Evolutionary conservation across 345 rosid species (phyloP).

Genomic region (Rhodamnia argentea): DNA sequence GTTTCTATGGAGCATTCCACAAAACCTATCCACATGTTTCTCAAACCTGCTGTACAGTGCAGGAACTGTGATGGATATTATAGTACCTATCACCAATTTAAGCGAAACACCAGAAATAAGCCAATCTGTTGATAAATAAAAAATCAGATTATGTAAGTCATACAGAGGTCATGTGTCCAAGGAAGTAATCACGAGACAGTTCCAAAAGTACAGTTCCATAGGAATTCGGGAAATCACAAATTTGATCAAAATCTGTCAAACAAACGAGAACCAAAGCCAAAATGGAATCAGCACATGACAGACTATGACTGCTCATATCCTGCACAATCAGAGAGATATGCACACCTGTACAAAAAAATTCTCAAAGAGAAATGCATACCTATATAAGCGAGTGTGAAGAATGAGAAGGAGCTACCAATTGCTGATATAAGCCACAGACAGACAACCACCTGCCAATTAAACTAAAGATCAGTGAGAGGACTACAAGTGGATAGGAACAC

Average conservation of each 20-base stretch:
- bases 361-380: constrained; percentile 33
- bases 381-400: constrained; percentile 78
- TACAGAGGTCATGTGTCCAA: not conserved
- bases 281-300: not conserved
- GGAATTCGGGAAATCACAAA: not conserved
- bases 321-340: constrained; percentile 1
- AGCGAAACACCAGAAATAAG: not conserved
- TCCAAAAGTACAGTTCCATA: not conserved
- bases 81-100: constrained; percentile 47
- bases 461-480: not conserved
- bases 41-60: constrained; percentile 68
- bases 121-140: not conserved
- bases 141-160: not conserved
- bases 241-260: not conserved
- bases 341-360: constrained; percentile 46
- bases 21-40: constrained; percentile 56
- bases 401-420: constrained; percentile 67
- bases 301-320: not conserved
- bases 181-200: not conserved
- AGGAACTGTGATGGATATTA: constrained; percentile 68
- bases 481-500: not conserved
- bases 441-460: constrained; percentile 60
- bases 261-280: not conserved
- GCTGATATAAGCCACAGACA: constrained; percentile 87
- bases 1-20: constrained; percentile 52